Percentiles rank a stretch among this genome's conserved stretches.
Conservation (phyloP, 495 filamentous ascomycete genomes). For the Parathielavia hyrcaniae region DNA sequence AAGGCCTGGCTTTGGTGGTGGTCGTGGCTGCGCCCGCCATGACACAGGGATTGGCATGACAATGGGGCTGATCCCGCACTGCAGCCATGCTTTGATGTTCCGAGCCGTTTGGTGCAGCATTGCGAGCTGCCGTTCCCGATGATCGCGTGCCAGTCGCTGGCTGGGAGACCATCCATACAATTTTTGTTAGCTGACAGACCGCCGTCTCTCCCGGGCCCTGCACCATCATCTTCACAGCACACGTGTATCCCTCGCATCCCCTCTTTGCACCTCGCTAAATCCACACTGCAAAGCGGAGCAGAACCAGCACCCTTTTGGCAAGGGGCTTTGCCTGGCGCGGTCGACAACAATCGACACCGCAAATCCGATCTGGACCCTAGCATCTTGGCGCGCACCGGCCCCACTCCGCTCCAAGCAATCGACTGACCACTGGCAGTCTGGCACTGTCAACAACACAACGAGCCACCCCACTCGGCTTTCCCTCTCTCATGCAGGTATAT, state of each 20-base stretch:
- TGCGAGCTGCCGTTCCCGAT: constrained; percentile 10
- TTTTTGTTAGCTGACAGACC: too few species aligned
- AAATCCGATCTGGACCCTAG: constrained; percentile 1
- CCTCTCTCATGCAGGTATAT: constrained; percentile 5
- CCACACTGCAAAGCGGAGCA: constrained; percentile 5
- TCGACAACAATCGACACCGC: background rate
- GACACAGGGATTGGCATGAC: background rate
- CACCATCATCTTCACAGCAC: background rate
- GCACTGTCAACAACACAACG: too few species aligned
- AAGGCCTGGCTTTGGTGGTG: background rate
- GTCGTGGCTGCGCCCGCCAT: constrained; percentile 7
- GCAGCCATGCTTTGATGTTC: constrained; percentile 4
- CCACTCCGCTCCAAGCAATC: background rate
- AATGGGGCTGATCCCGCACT: constrained; percentile 3
- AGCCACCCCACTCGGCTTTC: constrained; percentile 7
- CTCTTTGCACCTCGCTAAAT: background rate
- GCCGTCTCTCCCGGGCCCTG: background rate
- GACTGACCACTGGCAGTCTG: constrained; percentile 3
- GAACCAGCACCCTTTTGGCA: constrained; percentile 6
- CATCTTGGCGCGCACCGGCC: too few species aligned
- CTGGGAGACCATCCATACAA: too few species aligned
- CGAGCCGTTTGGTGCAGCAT: constrained; percentile 5
- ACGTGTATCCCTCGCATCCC: background rate
- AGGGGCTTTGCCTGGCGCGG: constrained; percentile 3
- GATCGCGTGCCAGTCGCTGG: constrained; percentile 13